A percentile compares a stretch with the other conserved stretches of the same genome.
Conservation (phyloP, 768 basidiomycete species). For the Holtermannia corniformis region DNA sequence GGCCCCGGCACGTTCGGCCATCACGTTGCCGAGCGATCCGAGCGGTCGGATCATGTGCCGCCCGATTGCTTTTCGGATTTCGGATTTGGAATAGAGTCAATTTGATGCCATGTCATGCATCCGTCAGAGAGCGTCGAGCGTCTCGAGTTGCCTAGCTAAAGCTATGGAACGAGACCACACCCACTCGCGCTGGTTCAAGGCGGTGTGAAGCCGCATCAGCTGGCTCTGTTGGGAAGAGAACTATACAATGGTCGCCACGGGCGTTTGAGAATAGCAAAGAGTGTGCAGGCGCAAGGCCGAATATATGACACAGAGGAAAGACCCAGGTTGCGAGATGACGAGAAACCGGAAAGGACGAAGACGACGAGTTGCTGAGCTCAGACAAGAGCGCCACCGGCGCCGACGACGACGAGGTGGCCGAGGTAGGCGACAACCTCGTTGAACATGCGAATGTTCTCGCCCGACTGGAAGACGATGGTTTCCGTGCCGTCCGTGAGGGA, state of each 20-base stretch:
- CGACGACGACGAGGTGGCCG: slow-evolving; percentile 28
- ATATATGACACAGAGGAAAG: not conserved
- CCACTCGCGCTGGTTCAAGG: no score
- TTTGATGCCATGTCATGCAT: no score
- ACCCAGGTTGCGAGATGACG: not conserved
- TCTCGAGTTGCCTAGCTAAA: no score
- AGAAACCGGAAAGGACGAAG: not conserved
- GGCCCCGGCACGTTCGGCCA: no score
- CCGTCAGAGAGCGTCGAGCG: no score
- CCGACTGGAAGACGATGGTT: slow-evolving; percentile 1
- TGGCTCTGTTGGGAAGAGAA: not conserved
- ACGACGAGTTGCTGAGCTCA: not conserved
- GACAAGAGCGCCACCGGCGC: slow-evolving; percentile 4
- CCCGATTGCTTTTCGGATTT: no score
- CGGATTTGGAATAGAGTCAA: no score
- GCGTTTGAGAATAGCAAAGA: not conserved
- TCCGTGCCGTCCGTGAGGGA: not conserved
- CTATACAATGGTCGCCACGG: not conserved
- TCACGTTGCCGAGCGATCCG: no score
- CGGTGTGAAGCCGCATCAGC: not conserved
- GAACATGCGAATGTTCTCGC: slow-evolving; percentile 23
- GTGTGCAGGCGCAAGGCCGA: not conserved
- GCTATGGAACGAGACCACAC: no score
- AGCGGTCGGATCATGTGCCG: no score
- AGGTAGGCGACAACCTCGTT: slow-evolving; percentile 28